Evolutionary conservation across 2,329 filamentous ascomycete genomes (phyloP), one percentile per base, ranked within the genome.

Genomic region (Cladosporium sp.): DNA sequence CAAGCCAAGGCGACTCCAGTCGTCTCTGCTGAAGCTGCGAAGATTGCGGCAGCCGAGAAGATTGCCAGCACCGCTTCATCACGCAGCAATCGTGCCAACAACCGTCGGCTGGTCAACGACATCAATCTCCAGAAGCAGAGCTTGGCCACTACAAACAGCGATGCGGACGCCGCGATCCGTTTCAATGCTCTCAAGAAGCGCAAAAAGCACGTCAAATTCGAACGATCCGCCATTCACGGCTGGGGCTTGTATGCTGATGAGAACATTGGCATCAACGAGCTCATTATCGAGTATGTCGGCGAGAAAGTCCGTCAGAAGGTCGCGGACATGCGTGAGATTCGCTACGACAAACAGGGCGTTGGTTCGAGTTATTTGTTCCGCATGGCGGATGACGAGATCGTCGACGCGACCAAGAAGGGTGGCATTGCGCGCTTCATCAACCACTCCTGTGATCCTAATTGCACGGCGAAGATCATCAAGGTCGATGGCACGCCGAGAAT

Each of bases 181-280:
- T 99, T 99, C 85, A 99, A 99, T 79, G 95, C 98, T 81, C 88
- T 99, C 66, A 97, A 98, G 85, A 99, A 98, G 81, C 91, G 95
- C 68, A 99, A 98, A 88, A 99, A 99, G 84, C 93, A 94, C 1
- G 95, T 99, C 77, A 95, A 96, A 77, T 99, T 99, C 79, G 95
- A 94, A 65, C 88, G 95, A 53, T 99, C 95, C 62, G 95, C 95
- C 55, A 99, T 99, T 73, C 95, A 99, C 80, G 98, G 97, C 74
- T 99, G 95, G 95, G 95, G 95, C 31, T 82, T 99, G 31, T 99
- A 99, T 76, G 93, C 95, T 3, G 94, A 97, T 84, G 95, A 99
- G 80, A 95, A 96, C 75, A 99, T 99, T 69, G 87, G 91, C 67
- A 93, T 94, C 77, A 96, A 97, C 78, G 95, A 99, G 79, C 97